phyloP scores from a whole-genome alignment of 2,329 filamentous ascomycete species.

The Claviceps maximensis region DNA sequence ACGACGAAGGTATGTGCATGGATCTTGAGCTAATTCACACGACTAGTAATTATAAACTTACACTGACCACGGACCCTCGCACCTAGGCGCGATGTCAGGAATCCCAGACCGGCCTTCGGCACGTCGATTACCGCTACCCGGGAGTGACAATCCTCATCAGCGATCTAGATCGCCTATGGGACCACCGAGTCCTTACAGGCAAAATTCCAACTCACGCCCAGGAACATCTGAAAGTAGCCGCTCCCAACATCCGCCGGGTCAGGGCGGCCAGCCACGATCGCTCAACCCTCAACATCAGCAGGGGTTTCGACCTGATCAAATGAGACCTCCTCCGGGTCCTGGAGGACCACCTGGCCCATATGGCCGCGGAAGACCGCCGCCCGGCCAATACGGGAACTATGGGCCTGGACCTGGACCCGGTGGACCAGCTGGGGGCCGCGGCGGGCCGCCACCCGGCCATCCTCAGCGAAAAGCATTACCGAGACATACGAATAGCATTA shows the following conservation, averaged over 20 bases:
- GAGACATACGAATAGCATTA: conserved; percentile 17
- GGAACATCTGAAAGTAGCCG: conserved; percentile 20
- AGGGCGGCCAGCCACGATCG: conserved; percentile 12
- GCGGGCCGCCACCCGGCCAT: conserved; percentile 12
- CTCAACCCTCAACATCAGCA: conserved; percentile 16
- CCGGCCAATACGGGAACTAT: conserved; percentile 7
- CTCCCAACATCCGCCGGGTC: conserved; percentile 15
- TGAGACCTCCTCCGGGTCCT: conserved; percentile 3
- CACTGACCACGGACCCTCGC: conserved; percentile 41
- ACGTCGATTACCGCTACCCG: conserved; percentile 25
- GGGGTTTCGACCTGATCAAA: conserved; percentile 15
- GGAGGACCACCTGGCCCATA: conserved; percentile 11
- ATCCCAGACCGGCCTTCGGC: conserved; percentile 21
- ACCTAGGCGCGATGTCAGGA: conserved; percentile 36
- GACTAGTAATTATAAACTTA: conserved; percentile 35
- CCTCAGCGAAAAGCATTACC: conserved; percentile 18
- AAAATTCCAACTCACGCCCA: conserved; percentile 18
- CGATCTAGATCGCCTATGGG: conserved; percentile 33
- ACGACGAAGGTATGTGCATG: conserved; percentile 20
- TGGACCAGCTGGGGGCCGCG: conserved; percentile 10
- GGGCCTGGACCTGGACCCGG: conserved; percentile 20
- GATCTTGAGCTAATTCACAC: conserved; percentile 38
- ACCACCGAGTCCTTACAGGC: conserved; percentile 19
- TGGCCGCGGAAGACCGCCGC: conserved; percentile 11
- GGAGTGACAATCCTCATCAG: conserved; percentile 26